Evolutionary conservation across 139 green algal genomes (phyloP), one percentile per base, ranked within the genome.

Genomic region (Chlorella sp.): DNA sequence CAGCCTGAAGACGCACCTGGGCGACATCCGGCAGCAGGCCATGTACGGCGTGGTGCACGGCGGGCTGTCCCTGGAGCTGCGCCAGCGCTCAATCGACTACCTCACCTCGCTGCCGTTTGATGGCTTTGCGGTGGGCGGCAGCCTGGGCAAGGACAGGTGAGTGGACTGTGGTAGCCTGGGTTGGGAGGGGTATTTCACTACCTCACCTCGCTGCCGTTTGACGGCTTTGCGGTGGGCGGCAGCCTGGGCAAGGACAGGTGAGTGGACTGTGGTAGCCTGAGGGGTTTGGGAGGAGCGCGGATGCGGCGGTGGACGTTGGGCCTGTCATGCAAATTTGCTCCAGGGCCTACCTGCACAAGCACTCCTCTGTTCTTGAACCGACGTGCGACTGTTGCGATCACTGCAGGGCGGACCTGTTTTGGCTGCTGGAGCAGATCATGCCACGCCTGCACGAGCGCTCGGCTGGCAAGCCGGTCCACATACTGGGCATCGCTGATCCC

Each of bases 21-120:
- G 32, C 28, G 80, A 92, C 64, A 67, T 85, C 54, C 78, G 76
- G 41, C 85, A 87, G 73, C 90, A 93, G 81, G 89, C 89, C n/a
- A 92, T 92, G 88, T 92, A 90, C 51, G 90, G 75, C 5, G 86
- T 93, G 2, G 73, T 92, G 56, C 90, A 93, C 67, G 90, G 90
- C 38, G 90, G 90, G 1, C 74, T 88, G 1, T 48, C 73, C 30
- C 14, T 79, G n/a, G 82, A 85, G 41, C 64, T 92, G 62, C 46
- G 90, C n/a, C 76, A 65, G 11, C n/a, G 80, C 38, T 89, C 78
- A 76, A 84, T 84, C 9, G 85, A 85, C 32, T 94, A 90, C 85
- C 46, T 94, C 48, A 81, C 76, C 28, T 51, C 30, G 2, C 84
- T 91, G 32, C 85, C 86, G 17, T 94, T 93, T 79, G 89, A 93